Evolutionary conservation across 2,329 filamentous ascomycete species (phyloP).

Genomic region (Sphaerulina vaccinii): DNA sequence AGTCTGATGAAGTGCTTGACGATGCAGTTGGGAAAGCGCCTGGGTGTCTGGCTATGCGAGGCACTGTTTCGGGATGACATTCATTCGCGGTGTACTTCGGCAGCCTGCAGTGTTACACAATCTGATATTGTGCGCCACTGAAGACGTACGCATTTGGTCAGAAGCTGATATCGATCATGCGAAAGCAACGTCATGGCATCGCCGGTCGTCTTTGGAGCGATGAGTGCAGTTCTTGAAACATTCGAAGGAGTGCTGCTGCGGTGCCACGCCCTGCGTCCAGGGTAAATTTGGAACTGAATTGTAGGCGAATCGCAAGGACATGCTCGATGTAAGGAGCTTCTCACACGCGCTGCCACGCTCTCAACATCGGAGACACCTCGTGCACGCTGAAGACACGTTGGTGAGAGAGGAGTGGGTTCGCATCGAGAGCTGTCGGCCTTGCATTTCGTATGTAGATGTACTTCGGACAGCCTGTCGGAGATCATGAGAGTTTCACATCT

Average conservation of each 20-base stretch:
- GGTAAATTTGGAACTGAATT: background rate
- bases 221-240: background rate
- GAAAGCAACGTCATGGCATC: background rate
- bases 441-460: background rate
- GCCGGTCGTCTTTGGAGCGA: background rate
- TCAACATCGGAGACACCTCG: background rate
- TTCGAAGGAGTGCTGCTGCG: background rate
- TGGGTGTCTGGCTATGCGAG: background rate
- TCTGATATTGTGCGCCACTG: background rate
- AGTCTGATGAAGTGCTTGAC: background rate
- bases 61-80: background rate
- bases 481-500: background rate
- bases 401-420: no score
- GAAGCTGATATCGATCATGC: background rate
- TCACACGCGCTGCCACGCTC: background rate
- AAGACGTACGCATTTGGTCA: background rate
- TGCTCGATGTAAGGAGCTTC: background rate
- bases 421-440: background rate
- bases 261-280: background rate
- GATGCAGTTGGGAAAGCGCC: background rate
- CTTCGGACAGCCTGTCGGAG: background rate
- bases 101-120: background rate
- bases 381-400: background rate
- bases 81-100: background rate
- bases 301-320: background rate